phyloP scores from a whole-genome alignment of 1,139 yeast genomes.

The Lodderomyces pseudojiufengensis region DNA sequence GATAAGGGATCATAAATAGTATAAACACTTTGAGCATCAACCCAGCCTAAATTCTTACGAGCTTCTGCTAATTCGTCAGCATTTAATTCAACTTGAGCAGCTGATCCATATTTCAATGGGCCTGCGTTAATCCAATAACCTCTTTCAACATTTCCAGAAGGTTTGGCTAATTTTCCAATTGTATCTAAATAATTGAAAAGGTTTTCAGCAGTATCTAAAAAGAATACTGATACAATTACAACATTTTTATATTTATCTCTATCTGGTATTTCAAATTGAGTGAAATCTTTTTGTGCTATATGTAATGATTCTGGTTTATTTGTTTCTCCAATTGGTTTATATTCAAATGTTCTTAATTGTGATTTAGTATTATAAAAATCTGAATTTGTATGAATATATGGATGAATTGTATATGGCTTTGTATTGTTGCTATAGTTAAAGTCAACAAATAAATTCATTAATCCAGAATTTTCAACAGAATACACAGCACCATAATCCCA shows the following conservation, averaged over 20 bases:
- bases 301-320: conserved; percentile 44
- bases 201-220: conserved; percentile 86
- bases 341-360: conserved; percentile 49
- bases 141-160: conserved; percentile 29
- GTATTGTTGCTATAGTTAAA: conserved; percentile 40
- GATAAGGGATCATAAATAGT: conserved; percentile 9
- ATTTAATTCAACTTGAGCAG: conserved; percentile 73
- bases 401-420: conserved; percentile 38
- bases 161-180: conserved; percentile 45
- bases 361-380: conserved; percentile 51
- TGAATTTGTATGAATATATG: conserved; percentile 72
- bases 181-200: conserved; percentile 66
- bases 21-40: conserved; percentile 24
- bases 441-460: conserved; percentile 64
- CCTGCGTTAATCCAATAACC: conserved; percentile 83
- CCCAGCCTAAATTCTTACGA: conserved; percentile 62
- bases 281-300: conserved; percentile 64
- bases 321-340: conserved; percentile 24
- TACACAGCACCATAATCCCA: conserved; percentile 47
- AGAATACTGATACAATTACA: conserved; percentile 67
- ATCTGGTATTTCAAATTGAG: conserved; percentile 38
- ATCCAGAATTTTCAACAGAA: conserved; percentile 67
- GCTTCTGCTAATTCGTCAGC: conserved; percentile 57
- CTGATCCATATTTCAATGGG: conserved; percentile 84
- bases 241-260: conserved; percentile 39